These are phyloP conservation scores for Berberis vulgaris DNA, from an alignment of 164 flowering plant genomes.

Conservation along the genomic window DNA sequence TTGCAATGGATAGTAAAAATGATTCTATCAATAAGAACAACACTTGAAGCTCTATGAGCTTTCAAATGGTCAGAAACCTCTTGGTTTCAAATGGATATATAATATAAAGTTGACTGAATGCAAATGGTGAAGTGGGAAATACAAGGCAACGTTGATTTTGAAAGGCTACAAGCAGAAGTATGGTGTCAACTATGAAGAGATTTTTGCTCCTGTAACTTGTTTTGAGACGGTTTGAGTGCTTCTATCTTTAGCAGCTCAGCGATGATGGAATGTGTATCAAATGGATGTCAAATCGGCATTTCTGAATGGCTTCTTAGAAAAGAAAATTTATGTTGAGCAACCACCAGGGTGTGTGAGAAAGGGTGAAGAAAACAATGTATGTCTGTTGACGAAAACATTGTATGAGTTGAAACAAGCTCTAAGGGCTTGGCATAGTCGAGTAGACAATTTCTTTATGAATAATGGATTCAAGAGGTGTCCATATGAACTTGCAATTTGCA, in stretches of 20 bases:
- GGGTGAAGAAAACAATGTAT: not conserved
- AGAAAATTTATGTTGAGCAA: conserved; percentile 3
- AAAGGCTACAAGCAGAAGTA: conserved; percentile 1
- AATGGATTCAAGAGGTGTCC: not conserved
- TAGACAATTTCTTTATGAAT: not conserved
- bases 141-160: not conserved
- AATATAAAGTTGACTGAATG: not conserved
- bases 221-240: not conserved
- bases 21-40: not conserved
- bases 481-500: not conserved
- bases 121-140: not conserved
- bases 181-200: not conserved
- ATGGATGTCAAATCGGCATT: conserved; percentile 1
- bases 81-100: conserved; percentile 1
- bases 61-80: not conserved
- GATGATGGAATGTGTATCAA: not conserved
- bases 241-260: not conserved
- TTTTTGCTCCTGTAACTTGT: not conserved
- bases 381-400: not conserved
- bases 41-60: not conserved
- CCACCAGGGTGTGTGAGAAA: not conserved
- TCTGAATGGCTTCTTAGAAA: not conserved
- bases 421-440: conserved; percentile 2
- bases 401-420: not conserved
- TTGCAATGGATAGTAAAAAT: not conserved